Percentiles rank a stretch among this genome's conserved stretches.
phyloP scores from a whole-genome alignment of 116 monocot species.

The Iris pallida region DNA sequence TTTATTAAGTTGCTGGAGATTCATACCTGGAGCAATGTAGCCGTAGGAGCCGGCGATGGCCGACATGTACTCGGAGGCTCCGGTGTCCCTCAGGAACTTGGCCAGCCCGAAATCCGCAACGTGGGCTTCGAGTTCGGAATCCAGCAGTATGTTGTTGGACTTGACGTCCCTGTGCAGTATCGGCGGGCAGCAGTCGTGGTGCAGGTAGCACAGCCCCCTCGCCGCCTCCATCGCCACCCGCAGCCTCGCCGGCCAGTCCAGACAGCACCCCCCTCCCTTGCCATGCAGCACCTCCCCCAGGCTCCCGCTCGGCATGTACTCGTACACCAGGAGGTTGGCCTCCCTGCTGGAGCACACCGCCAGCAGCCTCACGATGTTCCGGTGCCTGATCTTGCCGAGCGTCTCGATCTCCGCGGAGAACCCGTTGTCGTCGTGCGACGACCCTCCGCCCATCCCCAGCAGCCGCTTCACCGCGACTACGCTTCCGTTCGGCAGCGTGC shows the following conservation, averaged over 20 bases:
- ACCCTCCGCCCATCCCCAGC: slow-evolving; percentile 41
- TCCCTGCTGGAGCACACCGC: slow-evolving; percentile 16
- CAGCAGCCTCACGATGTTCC: slow-evolving; percentile 12
- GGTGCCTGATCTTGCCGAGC: slow-evolving; percentile 10
- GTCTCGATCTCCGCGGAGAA: slow-evolving; percentile 13
- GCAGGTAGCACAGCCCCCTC: neutral
- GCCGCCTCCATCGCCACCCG: neutral
- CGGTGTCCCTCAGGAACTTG: slow-evolving; percentile 64
- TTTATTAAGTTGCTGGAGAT: too few relatives aligned
- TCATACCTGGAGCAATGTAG: slow-evolving; percentile 89
- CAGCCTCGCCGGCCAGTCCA: neutral
- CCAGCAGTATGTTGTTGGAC: slow-evolving; percentile 78
- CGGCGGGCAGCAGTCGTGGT: neutral
- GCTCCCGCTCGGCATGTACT: slow-evolving; percentile 15
- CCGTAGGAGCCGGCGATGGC: slow-evolving; percentile 91
- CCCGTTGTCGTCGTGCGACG: slow-evolving; percentile 33
- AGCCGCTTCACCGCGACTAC: slow-evolving; percentile 56
- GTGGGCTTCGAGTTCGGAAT: slow-evolving; percentile 58
- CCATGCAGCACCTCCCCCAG: neutral
- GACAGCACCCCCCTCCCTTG: neutral
- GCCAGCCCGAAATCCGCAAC: slow-evolving; percentile 89
- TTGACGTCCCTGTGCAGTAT: slow-evolving; percentile 89
- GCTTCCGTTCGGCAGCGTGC: slow-evolving; percentile 61
- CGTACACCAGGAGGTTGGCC: slow-evolving; percentile 9
- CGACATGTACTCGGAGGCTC: slow-evolving; percentile 78